Evolutionary conservation across 805 yeast species (phyloP), one percentile per base, ranked within the genome.

Genomic region (Dipodascus albidus): DNA sequence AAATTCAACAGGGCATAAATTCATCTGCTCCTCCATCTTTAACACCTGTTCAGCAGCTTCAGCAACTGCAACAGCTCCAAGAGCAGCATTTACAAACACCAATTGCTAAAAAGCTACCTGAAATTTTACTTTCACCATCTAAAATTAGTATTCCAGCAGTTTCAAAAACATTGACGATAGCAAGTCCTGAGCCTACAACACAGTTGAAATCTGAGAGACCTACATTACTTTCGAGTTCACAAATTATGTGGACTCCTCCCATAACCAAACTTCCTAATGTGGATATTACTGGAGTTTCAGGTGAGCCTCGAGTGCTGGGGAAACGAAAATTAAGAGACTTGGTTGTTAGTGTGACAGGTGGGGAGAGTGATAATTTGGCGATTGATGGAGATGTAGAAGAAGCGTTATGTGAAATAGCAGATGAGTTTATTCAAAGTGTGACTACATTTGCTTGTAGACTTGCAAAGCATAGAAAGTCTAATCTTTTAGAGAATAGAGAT

Each of bases 321-420:
- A 93, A 93, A 67, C 75, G 99, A 51, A 93, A 93, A 66, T 74
- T 93, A 59, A 78, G 86, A 58, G 99, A 93, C 65, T 74, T 93
- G 56, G 93, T 93, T 3, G 80, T 81, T 63, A 80, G 87, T 1
- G 86, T 70, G 1, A 61, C 65, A 17, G 74, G 74, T 19, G 96
- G 96, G 47, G 97, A 91, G 64, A 85, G 91, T 17, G 95, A 89
- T 62, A 82, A 95, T 3, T 77, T 78, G 2, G 20, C 44, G 6
- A 85, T 93, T 54, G 99, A 91, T 67, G 98, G 97, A 24, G 97
- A 93, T 67, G 76, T 90, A 57, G 96, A 90, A 67, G 98, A 91
- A 61, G 71, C 93, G 42, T 70, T 93, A 35, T 73, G 93, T 48
- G 99, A 93, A 67, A 71, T 93, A 50, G 97, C 99, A 0, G 99